Conservation (phyloP, 1,139 yeast species). For the Suhomyces wounanorum region DNA sequence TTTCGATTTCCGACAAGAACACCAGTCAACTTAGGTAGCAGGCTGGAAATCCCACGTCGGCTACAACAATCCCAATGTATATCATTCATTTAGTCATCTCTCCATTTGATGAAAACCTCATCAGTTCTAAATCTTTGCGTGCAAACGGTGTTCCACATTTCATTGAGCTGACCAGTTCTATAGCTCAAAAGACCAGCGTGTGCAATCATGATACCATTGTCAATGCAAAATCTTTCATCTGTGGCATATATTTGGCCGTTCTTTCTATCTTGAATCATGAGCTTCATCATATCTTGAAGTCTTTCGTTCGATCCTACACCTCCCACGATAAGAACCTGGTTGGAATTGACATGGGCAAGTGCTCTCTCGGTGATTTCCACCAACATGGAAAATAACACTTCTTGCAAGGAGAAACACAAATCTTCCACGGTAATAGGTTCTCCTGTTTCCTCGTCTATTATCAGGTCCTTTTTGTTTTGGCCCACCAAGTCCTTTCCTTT, state of each 20-base stretch:
- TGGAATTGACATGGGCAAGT: conserved; percentile 93
- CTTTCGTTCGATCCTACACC: conserved; percentile 96
- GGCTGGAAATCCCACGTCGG: conserved; percentile 5
- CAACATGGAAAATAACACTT: conserved; percentile 89
- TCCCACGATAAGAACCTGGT: conserved; percentile 91
- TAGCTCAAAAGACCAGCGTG: conserved; percentile 92
- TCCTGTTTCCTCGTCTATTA: conserved; percentile 53
- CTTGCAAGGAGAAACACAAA: conserved; percentile 89
- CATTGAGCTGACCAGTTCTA: conserved; percentile 73
- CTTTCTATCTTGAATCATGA: conserved; percentile 82
- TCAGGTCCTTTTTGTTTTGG: conserved; percentile 40
- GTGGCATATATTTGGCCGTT: conserved; percentile 89
- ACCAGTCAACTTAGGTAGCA: conserved; percentile 2
- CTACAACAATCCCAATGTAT: background rate
- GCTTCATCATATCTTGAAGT: conserved; percentile 92
- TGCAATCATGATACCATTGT: conserved; percentile 98
- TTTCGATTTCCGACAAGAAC: conserved; percentile 13
- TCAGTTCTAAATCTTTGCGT: conserved; percentile 94
- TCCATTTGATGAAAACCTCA: conserved; percentile 89
- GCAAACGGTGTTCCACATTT: conserved; percentile 73
- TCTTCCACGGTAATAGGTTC: conserved; percentile 76
- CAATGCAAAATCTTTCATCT: conserved; percentile 95
- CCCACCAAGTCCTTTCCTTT: conserved; percentile 71
- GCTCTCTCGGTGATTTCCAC: conserved; percentile 98
- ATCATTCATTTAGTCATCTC: conserved; percentile 48